phyloP scores from a whole-genome alignment of 331 rosid genomes.

The Pyrus hybrid region DNA sequence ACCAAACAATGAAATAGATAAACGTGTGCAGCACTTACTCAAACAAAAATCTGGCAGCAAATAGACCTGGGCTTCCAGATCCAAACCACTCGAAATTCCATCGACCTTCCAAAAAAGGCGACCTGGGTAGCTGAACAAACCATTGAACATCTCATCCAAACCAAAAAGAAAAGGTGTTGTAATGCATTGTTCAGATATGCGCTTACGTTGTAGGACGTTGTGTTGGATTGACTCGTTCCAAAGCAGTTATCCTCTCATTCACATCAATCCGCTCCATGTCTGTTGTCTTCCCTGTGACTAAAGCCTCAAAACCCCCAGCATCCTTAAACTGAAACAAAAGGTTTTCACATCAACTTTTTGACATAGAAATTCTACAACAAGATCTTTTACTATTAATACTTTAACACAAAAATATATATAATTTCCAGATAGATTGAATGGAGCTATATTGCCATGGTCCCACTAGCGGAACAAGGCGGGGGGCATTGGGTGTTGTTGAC shows the following conservation, averaged over 20 bases:
- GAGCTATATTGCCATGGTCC: no score
- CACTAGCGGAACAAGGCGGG: no score
- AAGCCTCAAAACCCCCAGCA: slow-evolving; percentile 88
- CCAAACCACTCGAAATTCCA: slow-evolving; percentile 99
- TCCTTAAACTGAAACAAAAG: slow-evolving; percentile 69
- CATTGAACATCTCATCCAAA: slow-evolving; percentile 29
- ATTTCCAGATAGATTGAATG: no score
- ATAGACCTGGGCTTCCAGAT: slow-evolving; percentile 65
- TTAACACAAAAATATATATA: background rate
- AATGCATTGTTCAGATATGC: background rate
- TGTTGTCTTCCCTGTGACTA: slow-evolving; percentile 75
- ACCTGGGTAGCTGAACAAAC: slow-evolving; percentile 56
- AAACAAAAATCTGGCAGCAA: slow-evolving; percentile 58
- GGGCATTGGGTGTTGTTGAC: no score
- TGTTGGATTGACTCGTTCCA: slow-evolving; percentile 93
- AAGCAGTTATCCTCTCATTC: slow-evolving; percentile 85
- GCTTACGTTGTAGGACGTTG: slow-evolving; percentile 94
- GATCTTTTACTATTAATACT: background rate
- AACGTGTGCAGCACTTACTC: slow-evolving; percentile 57
- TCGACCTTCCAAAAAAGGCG: slow-evolving; percentile 88
- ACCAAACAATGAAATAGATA: background rate
- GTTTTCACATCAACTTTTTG: background rate
- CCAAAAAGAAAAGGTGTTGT: background rate
- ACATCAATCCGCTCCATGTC: slow-evolving; percentile 81
- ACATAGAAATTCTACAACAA: no score